Evolutionary conservation across 1,284 basidiomycete species (phyloP).

Genomic region (Pterula multifida): DNA sequence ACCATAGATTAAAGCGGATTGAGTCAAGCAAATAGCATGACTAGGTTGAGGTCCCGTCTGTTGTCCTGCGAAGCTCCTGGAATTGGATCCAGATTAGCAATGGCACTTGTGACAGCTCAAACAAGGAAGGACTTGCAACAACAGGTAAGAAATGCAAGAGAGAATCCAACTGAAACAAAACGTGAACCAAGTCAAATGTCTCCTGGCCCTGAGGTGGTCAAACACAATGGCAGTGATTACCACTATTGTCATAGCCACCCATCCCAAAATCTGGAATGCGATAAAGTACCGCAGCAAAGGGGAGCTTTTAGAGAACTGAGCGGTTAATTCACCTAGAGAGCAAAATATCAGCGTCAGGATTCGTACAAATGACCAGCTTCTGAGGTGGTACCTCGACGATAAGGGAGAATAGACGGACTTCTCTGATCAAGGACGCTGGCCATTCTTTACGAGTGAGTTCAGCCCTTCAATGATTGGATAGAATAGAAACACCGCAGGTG

Average conservation of each 20-base stretch:
- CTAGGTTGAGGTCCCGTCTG: neutral
- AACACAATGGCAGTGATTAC: neutral
- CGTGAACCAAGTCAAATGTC: neutral
- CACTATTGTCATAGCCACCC: neutral
- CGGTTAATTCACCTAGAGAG: neutral
- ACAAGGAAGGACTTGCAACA: neutral
- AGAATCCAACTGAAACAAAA: constrained; percentile 1
- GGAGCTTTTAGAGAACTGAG: neutral
- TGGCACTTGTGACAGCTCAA: neutral
- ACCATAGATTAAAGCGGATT: neutral
- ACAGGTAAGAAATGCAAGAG: neutral
- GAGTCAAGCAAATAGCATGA: neutral
- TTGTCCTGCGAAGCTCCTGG: neutral
- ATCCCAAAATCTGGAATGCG: neutral
- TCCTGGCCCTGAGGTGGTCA: neutral
- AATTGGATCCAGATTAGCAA: neutral
- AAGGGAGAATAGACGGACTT: too few relatives aligned
- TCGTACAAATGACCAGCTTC: neutral
- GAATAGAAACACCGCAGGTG: neutral
- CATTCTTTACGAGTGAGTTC: neutral
- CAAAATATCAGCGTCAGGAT: too few relatives aligned
- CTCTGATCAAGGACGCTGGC: neutral
- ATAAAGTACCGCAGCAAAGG: neutral
- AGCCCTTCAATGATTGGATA: neutral
- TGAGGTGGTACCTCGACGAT: neutral